Conservation (phyloP, 1,284 basidiomycete genomes). For the Trametes polyzona region DNA sequence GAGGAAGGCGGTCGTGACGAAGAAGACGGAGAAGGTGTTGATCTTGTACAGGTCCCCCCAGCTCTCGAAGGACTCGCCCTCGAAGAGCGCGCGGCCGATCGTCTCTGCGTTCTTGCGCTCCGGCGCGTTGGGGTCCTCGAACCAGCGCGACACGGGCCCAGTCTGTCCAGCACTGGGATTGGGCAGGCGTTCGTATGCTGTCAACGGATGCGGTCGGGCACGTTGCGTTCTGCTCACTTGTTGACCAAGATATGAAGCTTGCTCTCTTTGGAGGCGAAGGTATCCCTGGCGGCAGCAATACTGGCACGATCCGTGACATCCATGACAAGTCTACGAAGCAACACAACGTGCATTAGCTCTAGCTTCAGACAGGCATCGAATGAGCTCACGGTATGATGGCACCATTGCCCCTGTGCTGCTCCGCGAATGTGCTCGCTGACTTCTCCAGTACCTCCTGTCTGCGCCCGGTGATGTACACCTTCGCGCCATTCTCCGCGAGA, state of each 20-base stretch:
- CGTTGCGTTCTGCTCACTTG: constrained; percentile 53
- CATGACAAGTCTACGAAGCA: constrained; percentile 55
- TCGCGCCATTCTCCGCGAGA: constrained; percentile 77
- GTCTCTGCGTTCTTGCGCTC: constrained; percentile 64
- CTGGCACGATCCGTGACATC: constrained; percentile 74
- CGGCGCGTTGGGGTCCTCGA: constrained; percentile 57
- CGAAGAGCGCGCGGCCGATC: constrained; percentile 66
- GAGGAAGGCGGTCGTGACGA: constrained; percentile 75
- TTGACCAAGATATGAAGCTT: constrained; percentile 80
- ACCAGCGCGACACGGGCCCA: constrained; percentile 64
- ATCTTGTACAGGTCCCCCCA: constrained; percentile 66
- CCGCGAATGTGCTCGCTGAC: constrained; percentile 51
- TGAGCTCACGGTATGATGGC: constrained; percentile 55
- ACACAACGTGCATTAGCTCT: neutral
- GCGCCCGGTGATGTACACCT: constrained; percentile 80
- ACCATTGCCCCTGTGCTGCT: constrained; percentile 45
- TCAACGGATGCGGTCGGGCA: constrained; percentile 56
- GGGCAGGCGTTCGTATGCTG: constrained; percentile 37
- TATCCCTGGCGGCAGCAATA: constrained; percentile 57
- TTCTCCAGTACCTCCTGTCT: constrained; percentile 66
- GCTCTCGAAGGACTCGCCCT: constrained; percentile 62
- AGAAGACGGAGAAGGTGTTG: constrained; percentile 76
- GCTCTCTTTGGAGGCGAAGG: constrained; percentile 64
- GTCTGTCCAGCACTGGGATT: constrained; percentile 66
- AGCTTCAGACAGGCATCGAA: neutral